Evolutionary conservation across 2,329 filamentous ascomycete genomes (phyloP).

Genomic region (Decorospora gaudefroyi): DNA sequence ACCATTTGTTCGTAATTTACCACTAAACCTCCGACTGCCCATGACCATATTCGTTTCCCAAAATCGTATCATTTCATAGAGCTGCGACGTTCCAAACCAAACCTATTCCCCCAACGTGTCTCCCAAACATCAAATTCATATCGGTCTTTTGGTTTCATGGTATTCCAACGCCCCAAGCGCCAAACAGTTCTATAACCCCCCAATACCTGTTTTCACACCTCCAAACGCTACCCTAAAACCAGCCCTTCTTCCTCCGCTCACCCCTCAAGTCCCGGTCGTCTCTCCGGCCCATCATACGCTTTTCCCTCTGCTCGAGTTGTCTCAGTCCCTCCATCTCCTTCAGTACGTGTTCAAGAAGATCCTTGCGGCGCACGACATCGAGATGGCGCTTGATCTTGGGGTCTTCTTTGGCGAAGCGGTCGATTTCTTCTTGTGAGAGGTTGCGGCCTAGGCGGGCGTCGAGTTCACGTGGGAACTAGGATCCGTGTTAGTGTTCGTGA

Average conservation of each 20-base stretch:
- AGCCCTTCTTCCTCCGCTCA: slow-evolving; percentile 36
- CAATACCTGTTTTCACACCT: slow-evolving; percentile 1
- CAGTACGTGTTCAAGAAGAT: slow-evolving; percentile 87
- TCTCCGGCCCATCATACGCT: slow-evolving; percentile 50
- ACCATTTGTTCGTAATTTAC: too few relatives aligned
- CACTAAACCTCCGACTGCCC: too few relatives aligned
- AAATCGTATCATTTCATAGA: too few relatives aligned
- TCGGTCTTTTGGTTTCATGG: too few relatives aligned
- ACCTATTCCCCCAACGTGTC: too few relatives aligned
- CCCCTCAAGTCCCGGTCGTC: slow-evolving; percentile 31
- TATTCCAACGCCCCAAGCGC: slow-evolving; percentile 9
- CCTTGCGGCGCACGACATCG: slow-evolving; percentile 89
- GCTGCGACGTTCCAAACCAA: too few relatives aligned
- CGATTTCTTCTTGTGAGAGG: slow-evolving; percentile 77
- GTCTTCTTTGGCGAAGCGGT: slow-evolving; percentile 90
- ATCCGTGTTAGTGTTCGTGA: background rate
- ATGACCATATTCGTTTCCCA: too few relatives aligned
- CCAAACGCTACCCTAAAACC: slow-evolving; percentile 29
- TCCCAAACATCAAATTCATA: too few relatives aligned
- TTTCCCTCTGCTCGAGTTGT: slow-evolving; percentile 77
- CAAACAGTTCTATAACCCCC: slow-evolving; percentile 14
- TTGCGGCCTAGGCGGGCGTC: slow-evolving; percentile 83
- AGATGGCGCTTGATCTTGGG: slow-evolving; percentile 86
- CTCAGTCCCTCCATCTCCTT: slow-evolving; percentile 93
- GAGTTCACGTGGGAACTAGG: slow-evolving; percentile 81